Percentiles rank a stretch among this genome's conserved stretches.
These are phyloP conservation scores for Claviceps africana DNA, from an alignment of 2,329 filamentous ascomycete genomes.

Conservation along the genomic window DNA sequence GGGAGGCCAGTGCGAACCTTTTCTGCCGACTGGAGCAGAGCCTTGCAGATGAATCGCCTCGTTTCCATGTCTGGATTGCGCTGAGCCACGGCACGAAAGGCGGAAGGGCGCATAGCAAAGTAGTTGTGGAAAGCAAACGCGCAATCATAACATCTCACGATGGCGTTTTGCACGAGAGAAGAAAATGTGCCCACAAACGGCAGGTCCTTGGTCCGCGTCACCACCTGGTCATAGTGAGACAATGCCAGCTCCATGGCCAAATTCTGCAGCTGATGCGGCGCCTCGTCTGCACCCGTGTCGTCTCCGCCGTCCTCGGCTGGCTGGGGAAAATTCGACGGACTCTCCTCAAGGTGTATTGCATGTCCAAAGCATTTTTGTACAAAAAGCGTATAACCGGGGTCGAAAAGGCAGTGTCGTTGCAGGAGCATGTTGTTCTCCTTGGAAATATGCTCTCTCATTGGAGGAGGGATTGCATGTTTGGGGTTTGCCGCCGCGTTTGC, in stretches of 20 bases:
- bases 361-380: conserved; percentile 47
- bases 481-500: background rate
- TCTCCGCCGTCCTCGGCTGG: conserved; percentile 1
- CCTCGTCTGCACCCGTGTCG: background rate
- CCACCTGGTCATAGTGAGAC: conserved; percentile 61
- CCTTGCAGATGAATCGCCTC: conserved; percentile 35
- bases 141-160: conserved; percentile 35
- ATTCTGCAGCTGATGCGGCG: conserved; percentile 24
- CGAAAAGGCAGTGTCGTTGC: conserved; percentile 66
- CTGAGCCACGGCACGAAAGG: conserved; percentile 52
- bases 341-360: conserved; percentile 32
- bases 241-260: conserved; percentile 41
- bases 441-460: conserved; percentile 45
- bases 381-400: conserved; percentile 55
- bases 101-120: conserved; percentile 38
- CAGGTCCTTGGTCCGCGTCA: conserved; percentile 55
- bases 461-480: conserved; percentile 21
- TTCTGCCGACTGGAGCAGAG: conserved; percentile 38
- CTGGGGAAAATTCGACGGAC: background rate
- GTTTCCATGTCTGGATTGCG: conserved; percentile 42
- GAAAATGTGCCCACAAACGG: conserved; percentile 47
- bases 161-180: conserved; percentile 31
- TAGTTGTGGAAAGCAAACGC: conserved; percentile 48
- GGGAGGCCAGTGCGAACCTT: conserved; percentile 37
- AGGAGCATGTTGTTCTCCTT: conserved; percentile 61